These are phyloP conservation scores for Lumnitzera racemosa DNA, from an alignment of 345 rosid species.

Conservation along the genomic window DNA sequence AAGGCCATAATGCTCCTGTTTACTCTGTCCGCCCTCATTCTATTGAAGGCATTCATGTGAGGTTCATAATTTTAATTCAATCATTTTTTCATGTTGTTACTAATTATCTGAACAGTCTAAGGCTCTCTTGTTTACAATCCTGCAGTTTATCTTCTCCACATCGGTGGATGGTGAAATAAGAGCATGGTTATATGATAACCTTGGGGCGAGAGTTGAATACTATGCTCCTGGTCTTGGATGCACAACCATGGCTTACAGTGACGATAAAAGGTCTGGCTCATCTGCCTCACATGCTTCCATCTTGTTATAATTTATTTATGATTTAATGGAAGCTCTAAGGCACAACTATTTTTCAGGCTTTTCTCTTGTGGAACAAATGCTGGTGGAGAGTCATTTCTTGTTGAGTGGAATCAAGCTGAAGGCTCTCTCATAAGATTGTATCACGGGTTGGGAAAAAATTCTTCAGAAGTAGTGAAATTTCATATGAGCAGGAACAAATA, in stretches of 20 bases:
- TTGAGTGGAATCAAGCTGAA: conserved; percentile 32
- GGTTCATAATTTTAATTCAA: conserved; percentile 7
- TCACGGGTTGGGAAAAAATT: conserved; percentile 21
- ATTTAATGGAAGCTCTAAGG: not conserved
- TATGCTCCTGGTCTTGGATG: conserved; percentile 29
- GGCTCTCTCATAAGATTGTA: conserved; percentile 27
- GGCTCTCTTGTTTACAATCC: not conserved
- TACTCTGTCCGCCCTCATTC: conserved; percentile 62
- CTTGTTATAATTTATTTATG: conserved; percentile 2
- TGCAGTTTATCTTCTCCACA: conserved; percentile 38
- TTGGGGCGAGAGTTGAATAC: conserved; percentile 23
- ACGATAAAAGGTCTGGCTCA: conserved; percentile 4
- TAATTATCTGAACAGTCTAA: not conserved
- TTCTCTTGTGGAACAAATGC: conserved; percentile 31
- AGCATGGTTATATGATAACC: conserved; percentile 30
- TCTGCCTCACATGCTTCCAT: conserved; percentile 3
- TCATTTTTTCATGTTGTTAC: not conserved
- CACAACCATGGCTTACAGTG: conserved; percentile 28
- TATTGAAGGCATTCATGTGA: conserved; percentile 49
- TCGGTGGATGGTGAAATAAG: conserved; percentile 36
- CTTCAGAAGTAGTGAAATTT: conserved; percentile 20
- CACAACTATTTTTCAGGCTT: conserved; percentile 13
- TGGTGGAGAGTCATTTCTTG: conserved; percentile 33
- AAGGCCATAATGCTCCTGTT: conserved; percentile 73
- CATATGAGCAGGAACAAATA: conserved; percentile 17